These are phyloP conservation scores for Geosmithia flava DNA, from an alignment of 2,329 filamentous ascomycete species.

Conservation along the genomic window DNA sequence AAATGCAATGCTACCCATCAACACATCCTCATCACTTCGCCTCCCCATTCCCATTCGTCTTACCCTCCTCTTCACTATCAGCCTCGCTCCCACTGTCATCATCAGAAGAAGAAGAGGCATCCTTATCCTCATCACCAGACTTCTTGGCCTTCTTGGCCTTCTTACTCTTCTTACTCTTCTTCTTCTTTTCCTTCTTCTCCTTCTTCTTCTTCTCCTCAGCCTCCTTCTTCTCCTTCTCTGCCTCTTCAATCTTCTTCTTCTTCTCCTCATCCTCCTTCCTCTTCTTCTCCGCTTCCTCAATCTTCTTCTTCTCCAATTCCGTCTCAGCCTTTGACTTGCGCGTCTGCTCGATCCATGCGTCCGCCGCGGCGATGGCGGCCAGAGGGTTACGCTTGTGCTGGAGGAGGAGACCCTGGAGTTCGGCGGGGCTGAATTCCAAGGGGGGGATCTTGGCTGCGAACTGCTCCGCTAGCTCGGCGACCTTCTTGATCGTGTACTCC, in stretches of 20 bases:
- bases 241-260: conserved; percentile 16
- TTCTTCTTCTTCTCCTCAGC: conserved; percentile 14
- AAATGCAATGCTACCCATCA: too few relatives aligned
- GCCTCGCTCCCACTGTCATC: background rate
- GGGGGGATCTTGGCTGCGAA: conserved; percentile 40
- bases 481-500: conserved; percentile 17
- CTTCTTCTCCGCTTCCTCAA: conserved; percentile 22
- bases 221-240: conserved; percentile 12
- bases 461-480: conserved; percentile 30
- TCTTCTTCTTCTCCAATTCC: conserved; percentile 27
- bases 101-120: too few relatives aligned
- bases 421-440: conserved; percentile 45
- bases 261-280: conserved; percentile 19
- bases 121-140: too few relatives aligned
- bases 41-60: background rate
- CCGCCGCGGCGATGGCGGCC: conserved; percentile 30
- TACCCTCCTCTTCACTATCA: conserved; percentile 1
- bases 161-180: background rate
- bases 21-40: too few relatives aligned
- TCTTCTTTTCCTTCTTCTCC: background rate
- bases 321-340: conserved; percentile 35
- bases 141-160: background rate
- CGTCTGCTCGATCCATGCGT: conserved; percentile 36
- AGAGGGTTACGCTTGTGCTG: conserved; percentile 40
- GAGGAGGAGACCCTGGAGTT: conserved; percentile 47